Conservation (phyloP, 306 rosid species). For the Fragaria vesca region DNA sequence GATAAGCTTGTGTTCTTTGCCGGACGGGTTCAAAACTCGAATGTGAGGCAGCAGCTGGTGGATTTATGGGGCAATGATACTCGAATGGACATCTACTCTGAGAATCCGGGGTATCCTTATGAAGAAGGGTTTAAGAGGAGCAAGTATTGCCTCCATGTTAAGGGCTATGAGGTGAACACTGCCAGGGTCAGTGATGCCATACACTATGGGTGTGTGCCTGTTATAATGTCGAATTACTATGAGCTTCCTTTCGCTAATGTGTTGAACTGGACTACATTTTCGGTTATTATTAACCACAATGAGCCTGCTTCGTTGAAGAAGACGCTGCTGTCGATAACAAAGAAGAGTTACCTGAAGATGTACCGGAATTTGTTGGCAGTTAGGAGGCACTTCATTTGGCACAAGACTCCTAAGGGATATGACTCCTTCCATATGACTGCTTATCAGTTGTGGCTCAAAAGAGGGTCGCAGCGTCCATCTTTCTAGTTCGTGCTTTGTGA, state of each 20-base stretch:
- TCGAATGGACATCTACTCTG: constrained; percentile 24
- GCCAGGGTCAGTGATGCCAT: constrained; percentile 37
- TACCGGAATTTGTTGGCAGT: constrained; percentile 26
- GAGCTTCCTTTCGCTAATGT: constrained; percentile 39
- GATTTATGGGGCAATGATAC: constrained; percentile 36
- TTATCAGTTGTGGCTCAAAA: constrained; percentile 36
- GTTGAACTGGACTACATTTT: constrained; percentile 33
- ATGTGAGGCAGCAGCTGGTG: constrained; percentile 23
- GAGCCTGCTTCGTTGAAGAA: constrained; percentile 27
- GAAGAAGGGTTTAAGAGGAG: constrained; percentile 38
- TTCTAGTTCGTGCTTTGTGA: constrained; percentile 10
- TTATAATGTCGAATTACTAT: constrained; percentile 34
- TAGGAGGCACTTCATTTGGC: constrained; percentile 35
- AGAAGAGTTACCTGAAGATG: constrained; percentile 13
- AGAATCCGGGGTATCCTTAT: constrained; percentile 17
- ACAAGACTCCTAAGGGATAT: constrained; percentile 24
- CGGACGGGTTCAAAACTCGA: constrained; percentile 34
- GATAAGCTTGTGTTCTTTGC: constrained; percentile 34
- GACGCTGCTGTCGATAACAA: constrained; percentile 14
- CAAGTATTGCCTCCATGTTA: constrained; percentile 39
- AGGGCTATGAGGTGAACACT: constrained; percentile 38
- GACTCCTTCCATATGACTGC: constrained; percentile 40
- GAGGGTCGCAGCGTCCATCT: constrained; percentile 6
- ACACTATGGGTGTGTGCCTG: constrained; percentile 37
- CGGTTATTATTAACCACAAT: constrained; percentile 25